These are phyloP conservation scores for Platanthera zijinensis DNA, from an alignment of 106 monocot genomes.

Conservation along the genomic window DNA sequence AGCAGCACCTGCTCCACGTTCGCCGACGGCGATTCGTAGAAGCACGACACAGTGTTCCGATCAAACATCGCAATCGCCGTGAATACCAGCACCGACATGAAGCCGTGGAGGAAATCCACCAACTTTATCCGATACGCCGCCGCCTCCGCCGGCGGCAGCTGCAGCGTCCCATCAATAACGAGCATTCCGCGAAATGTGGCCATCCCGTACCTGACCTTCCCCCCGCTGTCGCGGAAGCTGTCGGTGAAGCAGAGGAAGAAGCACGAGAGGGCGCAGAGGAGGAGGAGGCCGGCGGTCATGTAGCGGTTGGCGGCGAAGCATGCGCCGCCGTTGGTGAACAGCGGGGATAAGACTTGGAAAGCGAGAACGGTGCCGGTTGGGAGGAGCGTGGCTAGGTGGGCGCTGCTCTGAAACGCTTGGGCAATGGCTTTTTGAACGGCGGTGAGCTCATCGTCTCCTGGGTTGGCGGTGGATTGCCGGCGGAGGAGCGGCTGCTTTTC, in stretches of 20 bases:
- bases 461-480: neutral
- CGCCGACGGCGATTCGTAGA: conserved; percentile 21
- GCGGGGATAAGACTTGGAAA: conserved; percentile 31
- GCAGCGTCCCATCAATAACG: conserved; percentile 28
- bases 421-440: neutral
- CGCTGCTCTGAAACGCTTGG: conserved; percentile 22
- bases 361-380: conserved; percentile 31
- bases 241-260: conserved; percentile 44
- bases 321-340: conserved; percentile 22
- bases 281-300: conserved; percentile 26
- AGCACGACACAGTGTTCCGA: conserved; percentile 29
- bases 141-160: conserved; percentile 14
- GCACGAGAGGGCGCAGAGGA: conserved; percentile 22
- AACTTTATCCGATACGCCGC: conserved; percentile 16
- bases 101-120: conserved; percentile 30
- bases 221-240: conserved; percentile 22
- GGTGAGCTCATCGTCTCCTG: neutral
- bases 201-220: conserved; percentile 24
- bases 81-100: conserved; percentile 28
- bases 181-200: conserved; percentile 33
- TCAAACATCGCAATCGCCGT: conserved; percentile 30
- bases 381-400: conserved; percentile 34
- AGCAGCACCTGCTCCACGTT: conserved; percentile 17
- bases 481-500: neutral
- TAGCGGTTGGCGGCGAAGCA: conserved; percentile 3